Evolutionary conservation across 495 filamentous ascomycete genomes (phyloP).

Genomic region (Neurospora sp.): DNA sequence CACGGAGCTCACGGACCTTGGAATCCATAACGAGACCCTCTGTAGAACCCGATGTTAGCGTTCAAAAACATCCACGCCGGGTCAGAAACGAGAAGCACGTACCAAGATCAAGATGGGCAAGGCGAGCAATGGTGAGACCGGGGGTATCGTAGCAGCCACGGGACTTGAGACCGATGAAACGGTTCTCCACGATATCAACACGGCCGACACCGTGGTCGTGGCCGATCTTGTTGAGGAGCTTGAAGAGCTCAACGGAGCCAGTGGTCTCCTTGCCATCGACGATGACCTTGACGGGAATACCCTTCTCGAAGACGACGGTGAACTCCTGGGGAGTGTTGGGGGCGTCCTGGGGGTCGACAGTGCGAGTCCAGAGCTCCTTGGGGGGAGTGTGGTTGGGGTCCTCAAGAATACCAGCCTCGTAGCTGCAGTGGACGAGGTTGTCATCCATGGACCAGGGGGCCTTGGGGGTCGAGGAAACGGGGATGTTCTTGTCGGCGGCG

Average conservation of each 20-base stretch:
- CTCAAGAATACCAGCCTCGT: slow-evolving; percentile 77
- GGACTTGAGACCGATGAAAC: slow-evolving; percentile 53
- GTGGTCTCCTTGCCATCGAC: slow-evolving; percentile 56
- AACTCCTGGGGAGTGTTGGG: slow-evolving; percentile 70
- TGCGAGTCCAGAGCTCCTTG: slow-evolving; percentile 78
- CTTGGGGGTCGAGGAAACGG: slow-evolving; percentile 75
- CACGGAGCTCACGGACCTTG: slow-evolving; percentile 74
- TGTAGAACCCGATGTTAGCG: neutral
- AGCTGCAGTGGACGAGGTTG: slow-evolving; percentile 85
- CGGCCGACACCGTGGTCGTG: slow-evolving; percentile 70
- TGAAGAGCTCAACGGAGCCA: slow-evolving; percentile 71
- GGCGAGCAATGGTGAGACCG: slow-evolving; percentile 56
- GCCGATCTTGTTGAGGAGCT: slow-evolving; percentile 68
- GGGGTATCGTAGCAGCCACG: slow-evolving; percentile 86
- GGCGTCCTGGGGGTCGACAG: slow-evolving; percentile 63
- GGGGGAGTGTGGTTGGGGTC: slow-evolving; percentile 55
- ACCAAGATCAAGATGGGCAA: slow-evolving; percentile 67
- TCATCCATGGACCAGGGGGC: slow-evolving; percentile 80
- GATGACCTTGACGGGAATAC: slow-evolving; percentile 59
- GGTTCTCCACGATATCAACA: slow-evolving; percentile 79
- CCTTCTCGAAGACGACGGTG: slow-evolving; percentile 74
- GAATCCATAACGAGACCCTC: slow-evolving; percentile 76
- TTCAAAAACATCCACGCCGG: neutral
- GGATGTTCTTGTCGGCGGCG: slow-evolving; percentile 65
- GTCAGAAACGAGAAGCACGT: neutral